These are phyloP conservation scores for Cryptococcus sp. DNA, from an alignment of 1,284 basidiomycete species.

Conservation along the genomic window DNA sequence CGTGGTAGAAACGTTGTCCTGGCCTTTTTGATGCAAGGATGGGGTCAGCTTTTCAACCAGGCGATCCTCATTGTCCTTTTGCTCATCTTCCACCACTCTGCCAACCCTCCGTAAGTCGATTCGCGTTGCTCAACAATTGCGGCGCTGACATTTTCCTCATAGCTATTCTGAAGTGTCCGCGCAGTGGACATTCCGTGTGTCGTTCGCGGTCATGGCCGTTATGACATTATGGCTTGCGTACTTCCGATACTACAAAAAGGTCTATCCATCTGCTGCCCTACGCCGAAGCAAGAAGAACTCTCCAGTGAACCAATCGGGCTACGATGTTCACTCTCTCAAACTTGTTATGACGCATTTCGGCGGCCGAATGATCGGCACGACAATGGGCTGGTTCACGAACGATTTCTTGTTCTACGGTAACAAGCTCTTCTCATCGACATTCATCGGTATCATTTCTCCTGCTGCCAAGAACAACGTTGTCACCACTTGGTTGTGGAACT, in stretches of 20 bases:
- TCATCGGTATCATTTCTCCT: constrained; percentile 57
- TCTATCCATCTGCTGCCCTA: constrained; percentile 51
- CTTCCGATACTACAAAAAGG: constrained; percentile 58
- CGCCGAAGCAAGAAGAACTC: constrained; percentile 55
- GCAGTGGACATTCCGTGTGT: constrained; percentile 60
- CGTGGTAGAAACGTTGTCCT: constrained; percentile 59
- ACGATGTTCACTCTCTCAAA: constrained; percentile 57
- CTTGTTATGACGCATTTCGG: constrained; percentile 57
- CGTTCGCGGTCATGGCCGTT: constrained; percentile 58
- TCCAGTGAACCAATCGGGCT: constrained; percentile 56
- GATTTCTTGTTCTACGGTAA: constrained; percentile 59
- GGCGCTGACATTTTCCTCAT: not conserved
- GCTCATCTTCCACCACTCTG: constrained; percentile 57
- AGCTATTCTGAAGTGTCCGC: constrained; percentile 53
- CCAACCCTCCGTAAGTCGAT: constrained; percentile 34
- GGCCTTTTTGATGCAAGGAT: constrained; percentile 59
- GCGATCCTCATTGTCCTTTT: constrained; percentile 57
- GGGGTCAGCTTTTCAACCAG: constrained; percentile 60
- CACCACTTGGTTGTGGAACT: constrained; percentile 58
- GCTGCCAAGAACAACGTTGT: constrained; percentile 48
- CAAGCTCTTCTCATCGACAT: constrained; percentile 54
- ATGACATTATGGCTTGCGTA: constrained; percentile 60
- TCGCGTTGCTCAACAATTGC: not conserved
- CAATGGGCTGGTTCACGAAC: constrained; percentile 58
- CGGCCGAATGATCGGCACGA: constrained; percentile 57